Evolutionary conservation across 2,329 filamentous ascomycete genomes (phyloP).

Genomic region (Calonectria crousiana): DNA sequence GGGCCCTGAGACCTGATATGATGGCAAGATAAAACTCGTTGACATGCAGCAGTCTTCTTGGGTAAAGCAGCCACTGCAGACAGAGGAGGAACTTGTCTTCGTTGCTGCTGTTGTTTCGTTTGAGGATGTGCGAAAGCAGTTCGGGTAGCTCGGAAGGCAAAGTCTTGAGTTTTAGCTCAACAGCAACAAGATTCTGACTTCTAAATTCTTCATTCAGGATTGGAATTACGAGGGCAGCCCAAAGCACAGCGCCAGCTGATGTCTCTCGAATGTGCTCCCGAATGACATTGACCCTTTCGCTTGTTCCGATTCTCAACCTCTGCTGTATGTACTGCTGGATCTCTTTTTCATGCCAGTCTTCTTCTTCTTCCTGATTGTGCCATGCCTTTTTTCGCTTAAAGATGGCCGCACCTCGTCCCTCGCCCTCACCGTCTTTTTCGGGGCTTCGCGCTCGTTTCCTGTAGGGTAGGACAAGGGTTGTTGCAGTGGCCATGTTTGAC

Average conservation of each 20-base stretch:
- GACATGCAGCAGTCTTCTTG: background rate
- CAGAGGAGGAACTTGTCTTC: background rate
- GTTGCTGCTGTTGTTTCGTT: background rate
- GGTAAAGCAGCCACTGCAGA: conserved; percentile 3
- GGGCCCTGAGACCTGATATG: background rate
- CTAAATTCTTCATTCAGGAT: background rate
- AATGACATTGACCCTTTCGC: background rate
- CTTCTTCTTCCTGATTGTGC: background rate
- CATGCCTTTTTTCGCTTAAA: background rate
- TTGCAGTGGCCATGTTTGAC: background rate
- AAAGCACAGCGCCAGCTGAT: background rate
- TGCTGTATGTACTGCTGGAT: background rate
- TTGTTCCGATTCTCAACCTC: background rate
- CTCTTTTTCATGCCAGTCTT: background rate
- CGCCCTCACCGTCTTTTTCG: background rate
- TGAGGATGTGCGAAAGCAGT: background rate
- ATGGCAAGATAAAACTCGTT: conserved; percentile 8
- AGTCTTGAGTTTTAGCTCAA: background rate
- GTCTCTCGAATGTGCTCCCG: background rate
- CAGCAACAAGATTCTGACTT: background rate
- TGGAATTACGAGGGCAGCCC: background rate
- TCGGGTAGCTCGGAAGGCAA: background rate
- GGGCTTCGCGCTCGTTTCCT: background rate
- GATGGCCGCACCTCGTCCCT: background rate
- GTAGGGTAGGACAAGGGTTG: background rate